Evolutionary conservation across 371 early-diverging fungal species (phyloP), one percentile per base, ranked within the genome.

Genomic region (Zychaea mexicana): DNA sequence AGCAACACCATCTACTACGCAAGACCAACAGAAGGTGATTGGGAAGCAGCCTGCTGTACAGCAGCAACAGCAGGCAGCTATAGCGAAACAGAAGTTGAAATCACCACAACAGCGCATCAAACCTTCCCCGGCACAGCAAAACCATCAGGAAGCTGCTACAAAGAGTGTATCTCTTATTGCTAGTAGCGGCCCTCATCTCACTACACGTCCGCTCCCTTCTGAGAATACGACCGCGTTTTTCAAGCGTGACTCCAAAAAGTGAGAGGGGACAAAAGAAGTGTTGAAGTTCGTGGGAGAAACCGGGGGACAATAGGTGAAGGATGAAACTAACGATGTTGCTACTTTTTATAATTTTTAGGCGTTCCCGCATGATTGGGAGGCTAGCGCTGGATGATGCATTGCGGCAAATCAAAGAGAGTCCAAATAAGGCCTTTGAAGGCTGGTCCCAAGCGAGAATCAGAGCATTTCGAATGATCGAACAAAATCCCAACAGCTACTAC

Each of bases 401-500:
- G 60, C 84, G 87, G 56, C 95, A 95, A 72, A 77, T 94, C 33
- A 82, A 91, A 72, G 74, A 79, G 10, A 85, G 90, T 65, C 83
- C 88, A 45, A 78, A 79, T 55, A 83, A 86, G 57, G 90, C 92
- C 2, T 92, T 92, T 76, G 92, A 90, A 65, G 95, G 95, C 28
- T 96, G 96, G 96, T 93, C 94, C 3, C 88, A 89, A 63, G 13
- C 96, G 19, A 90, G 96, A 21, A 88, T 92, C 53, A 87, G 88
- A 57, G 96, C 97, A 0, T 96, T 90, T 70, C 84, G 90, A 58
- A 88, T 88, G 69, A 93, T 96, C 70, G 89, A 93, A 47, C 87
- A 85, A 49, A 94, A 93, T 57, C 97, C 97, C 52, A 96, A 96
- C 74, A 90, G 93, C 24, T 96, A 96, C 69, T 96, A 96, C 68